Evolutionary conservation across 1,139 yeast genomes (phyloP).

Genomic region (Yamadazyma sp.): DNA sequence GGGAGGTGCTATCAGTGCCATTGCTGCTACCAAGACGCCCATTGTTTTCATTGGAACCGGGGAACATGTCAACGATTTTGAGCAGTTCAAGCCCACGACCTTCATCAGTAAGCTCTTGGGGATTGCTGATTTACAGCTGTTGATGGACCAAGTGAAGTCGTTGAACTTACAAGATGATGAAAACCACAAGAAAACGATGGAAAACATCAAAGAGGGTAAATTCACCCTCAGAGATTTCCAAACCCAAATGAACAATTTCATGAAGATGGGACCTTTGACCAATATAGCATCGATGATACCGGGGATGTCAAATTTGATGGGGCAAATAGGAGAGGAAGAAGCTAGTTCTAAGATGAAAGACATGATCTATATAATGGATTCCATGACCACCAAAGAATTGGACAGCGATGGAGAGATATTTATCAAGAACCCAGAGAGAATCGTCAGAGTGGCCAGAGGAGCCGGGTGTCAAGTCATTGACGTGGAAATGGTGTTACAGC

Average conservation of each 20-base stretch:
- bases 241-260: conserved; percentile 90
- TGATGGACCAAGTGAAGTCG: conserved; percentile 90
- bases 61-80: conserved; percentile 92
- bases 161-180: conserved; percentile 72
- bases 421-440: conserved; percentile 77
- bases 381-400: conserved; percentile 91
- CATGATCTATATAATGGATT: conserved; percentile 92
- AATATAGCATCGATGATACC: conserved; percentile 97
- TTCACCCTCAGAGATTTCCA: conserved; percentile 90
- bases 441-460: conserved; percentile 92
- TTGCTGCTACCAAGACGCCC: conserved; percentile 97
- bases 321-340: conserved; percentile 89
- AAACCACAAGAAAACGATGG: conserved; percentile 81
- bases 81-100: conserved; percentile 85
- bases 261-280: conserved; percentile 95
- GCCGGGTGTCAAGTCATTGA: conserved; percentile 92
- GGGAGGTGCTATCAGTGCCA: conserved; percentile 99
- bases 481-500: conserved; percentile 89
- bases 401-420: conserved; percentile 88
- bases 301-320: conserved; percentile 82
- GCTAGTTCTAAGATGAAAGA: conserved; percentile 77
- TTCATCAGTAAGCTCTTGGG: conserved; percentile 89
- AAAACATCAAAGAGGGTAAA: conserved; percentile 92
- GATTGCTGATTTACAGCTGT: conserved; percentile 91
- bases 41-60: conserved; percentile 97